Conservation (phyloP, 768 basidiomycete genomes). For the Phylloporus scabripes region DNA sequence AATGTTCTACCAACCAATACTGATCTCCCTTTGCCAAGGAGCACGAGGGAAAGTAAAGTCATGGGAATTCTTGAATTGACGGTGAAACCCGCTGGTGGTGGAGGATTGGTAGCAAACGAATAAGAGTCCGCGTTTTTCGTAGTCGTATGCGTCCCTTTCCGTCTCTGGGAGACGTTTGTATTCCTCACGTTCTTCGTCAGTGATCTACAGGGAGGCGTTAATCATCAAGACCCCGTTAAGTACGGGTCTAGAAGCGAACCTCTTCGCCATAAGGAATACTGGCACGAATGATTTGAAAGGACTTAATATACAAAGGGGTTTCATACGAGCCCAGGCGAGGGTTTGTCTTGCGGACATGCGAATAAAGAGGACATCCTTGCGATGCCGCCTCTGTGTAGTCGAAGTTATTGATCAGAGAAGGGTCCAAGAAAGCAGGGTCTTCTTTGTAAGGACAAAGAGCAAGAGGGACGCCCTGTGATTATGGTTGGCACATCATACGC, state of each 20-base stretch:
- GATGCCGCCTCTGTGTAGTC: conserved; percentile 22
- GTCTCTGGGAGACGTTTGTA: not conserved
- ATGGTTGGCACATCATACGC: no score
- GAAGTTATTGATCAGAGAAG: conserved; percentile 40
- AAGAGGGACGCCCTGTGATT: conserved; percentile 34
- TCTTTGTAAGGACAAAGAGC: conserved; percentile 42
- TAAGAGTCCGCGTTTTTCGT: conserved; percentile 18
- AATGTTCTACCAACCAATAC: conserved; percentile 8
- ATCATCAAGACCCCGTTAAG: no score
- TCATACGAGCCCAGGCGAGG: conserved; percentile 32
- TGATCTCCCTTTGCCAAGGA: conserved; percentile 5
- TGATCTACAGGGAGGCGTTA: conserved; percentile 3
- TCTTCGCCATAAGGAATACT: conserved; percentile 35
- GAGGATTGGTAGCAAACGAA: conserved; percentile 35
- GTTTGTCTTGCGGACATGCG: conserved; percentile 43
- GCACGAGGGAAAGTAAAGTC: conserved; percentile 20
- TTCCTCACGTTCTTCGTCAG: not conserved
- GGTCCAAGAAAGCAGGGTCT: conserved; percentile 33
- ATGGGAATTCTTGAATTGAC: conserved; percentile 18
- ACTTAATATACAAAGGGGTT: conserved; percentile 15
- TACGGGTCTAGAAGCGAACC: not conserved
- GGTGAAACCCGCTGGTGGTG: conserved; percentile 34
- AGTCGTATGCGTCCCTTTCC: not conserved
- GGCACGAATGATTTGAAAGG: conserved; percentile 26
- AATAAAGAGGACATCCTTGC: conserved; percentile 39